A percentile compares a stretch with the other conserved stretches of the same genome.
These are phyloP conservation scores for Plantago major DNA, from an alignment of 257 asterid genomes.

Conservation along the genomic window DNA sequence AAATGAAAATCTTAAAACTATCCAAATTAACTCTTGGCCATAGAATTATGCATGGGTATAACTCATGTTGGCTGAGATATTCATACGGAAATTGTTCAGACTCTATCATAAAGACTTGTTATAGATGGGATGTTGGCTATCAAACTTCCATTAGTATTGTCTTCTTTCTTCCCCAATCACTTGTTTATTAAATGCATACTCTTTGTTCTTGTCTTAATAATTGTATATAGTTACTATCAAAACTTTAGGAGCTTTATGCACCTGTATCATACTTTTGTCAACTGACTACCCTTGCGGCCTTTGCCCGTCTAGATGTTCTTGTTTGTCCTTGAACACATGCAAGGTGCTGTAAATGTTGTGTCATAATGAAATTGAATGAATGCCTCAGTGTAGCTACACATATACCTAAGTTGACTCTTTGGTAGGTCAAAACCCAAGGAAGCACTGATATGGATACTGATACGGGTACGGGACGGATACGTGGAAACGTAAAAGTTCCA, in stretches of 20 bases:
- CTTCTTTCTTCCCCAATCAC: not conserved
- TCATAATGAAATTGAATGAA: not conserved
- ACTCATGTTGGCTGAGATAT: not conserved
- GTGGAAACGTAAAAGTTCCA: too few species aligned
- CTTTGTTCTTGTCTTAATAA: not conserved
- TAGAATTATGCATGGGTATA: not conserved
- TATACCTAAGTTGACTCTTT: conserved; percentile 6
- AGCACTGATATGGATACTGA: too few species aligned
- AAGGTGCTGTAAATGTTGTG: not conserved
- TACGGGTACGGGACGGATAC: too few species aligned
- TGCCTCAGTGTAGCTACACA: not conserved
- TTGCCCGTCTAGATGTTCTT: conserved; percentile 2
- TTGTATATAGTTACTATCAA: not conserved
- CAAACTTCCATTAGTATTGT: not conserved
- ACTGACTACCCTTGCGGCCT: not conserved
- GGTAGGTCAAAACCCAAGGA: conserved; percentile 6
- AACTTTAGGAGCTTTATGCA: not conserved
- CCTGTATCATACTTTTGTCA: not conserved
- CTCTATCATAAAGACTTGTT: too few species aligned
- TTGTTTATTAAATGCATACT: not conserved
- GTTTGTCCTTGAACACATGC: not conserved
- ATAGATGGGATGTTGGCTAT: not conserved
- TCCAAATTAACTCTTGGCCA: not conserved
- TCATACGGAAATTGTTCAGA: too few species aligned
- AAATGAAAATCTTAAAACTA: not conserved